Evolutionary conservation across 208 protist species (phyloP).

Genomic region (Trichomonas tenax): DNA sequence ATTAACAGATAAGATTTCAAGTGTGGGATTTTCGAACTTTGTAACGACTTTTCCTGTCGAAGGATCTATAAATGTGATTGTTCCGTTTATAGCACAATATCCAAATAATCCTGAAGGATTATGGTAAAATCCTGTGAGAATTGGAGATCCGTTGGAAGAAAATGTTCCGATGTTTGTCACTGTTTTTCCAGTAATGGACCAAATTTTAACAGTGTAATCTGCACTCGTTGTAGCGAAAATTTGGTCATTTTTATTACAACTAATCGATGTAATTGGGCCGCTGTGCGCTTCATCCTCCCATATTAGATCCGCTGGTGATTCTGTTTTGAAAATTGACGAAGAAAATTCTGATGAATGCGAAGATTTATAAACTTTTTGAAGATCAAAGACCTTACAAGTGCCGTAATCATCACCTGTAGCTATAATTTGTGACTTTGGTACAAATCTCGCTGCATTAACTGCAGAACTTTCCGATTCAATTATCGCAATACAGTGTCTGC

Average conservation of each 20-base stretch:
- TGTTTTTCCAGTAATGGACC: constrained; percentile 64
- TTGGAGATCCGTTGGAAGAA: constrained; percentile 83
- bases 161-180: constrained; percentile 56
- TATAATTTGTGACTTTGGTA: constrained; percentile 58
- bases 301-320: constrained; percentile 36
- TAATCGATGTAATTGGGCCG: constrained; percentile 91
- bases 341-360: not conserved
- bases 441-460: constrained; percentile 84
- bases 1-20: constrained; percentile 86
- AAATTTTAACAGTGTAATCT: constrained; percentile 83
- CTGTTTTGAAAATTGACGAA: not conserved
- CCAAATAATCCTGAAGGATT: constrained; percentile 71
- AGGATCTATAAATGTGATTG: constrained; percentile 43
- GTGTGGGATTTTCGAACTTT: not conserved
- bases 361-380: constrained; percentile 35
- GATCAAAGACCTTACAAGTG: constrained; percentile 96
- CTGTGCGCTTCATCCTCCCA: constrained; percentile 88
- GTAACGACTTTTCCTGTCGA: constrained; percentile 24
- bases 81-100: constrained; percentile 69
- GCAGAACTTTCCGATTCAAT: constrained; percentile 90
- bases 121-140: constrained; percentile 79
- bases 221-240: constrained; percentile 84
- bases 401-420: constrained; percentile 91
- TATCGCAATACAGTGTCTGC: constrained; percentile 67
- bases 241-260: constrained; percentile 79